Base-by-base conservation (phyloP, 1,284 basidiomycete species). In the Cutaneotrichosporon sp. region DNA sequence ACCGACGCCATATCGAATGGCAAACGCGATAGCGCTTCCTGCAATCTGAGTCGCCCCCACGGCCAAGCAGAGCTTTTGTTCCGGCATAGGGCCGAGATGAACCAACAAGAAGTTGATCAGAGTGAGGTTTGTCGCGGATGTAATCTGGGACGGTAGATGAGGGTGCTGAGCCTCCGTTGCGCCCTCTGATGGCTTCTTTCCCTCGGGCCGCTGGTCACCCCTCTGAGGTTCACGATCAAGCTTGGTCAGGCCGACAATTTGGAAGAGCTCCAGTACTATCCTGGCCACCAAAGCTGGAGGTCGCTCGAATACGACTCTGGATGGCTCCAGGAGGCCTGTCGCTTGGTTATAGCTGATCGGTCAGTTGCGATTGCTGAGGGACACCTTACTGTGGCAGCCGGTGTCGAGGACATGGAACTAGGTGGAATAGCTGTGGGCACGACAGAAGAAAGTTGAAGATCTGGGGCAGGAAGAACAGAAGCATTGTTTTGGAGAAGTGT, bases 401-500 rank as follows among this genome's bases (percentile, higher is more conserved):
- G 75, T 98, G 96, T 38, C 96, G 79, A 2, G 96, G 96, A 66
- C 92, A 97, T 0, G 88, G 87, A 7, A 98, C 88, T 9, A 99
- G 73, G 1, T 89, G 88, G 67, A 97, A 97, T 2, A 99, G 77
- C 70, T 99, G 96, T 4, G 96, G 96, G 62, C 87, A 90, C 20
- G 91, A 96, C 33, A 97, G 79, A 37, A 97, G 47, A 66, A 99
- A 99, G 74, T 99, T 98, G 82, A 97, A 90, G 59, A 97, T 87
- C 70, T 99, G 96, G 5, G 96, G 96, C 29, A 97, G 79, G 79
- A 98, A 98, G 80, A 99, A 97, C 25, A 98, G 79, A 46, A 97
- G 80, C 4, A 99, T 78, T 0, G 52, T 99, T 76, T 98, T 99
- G 51, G 89, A 90, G 72, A 96, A 97, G 74, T 99, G 96, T 0